Conservation (phyloP, 164 flowering plant species). For the Nymphaea colorata region DNA sequence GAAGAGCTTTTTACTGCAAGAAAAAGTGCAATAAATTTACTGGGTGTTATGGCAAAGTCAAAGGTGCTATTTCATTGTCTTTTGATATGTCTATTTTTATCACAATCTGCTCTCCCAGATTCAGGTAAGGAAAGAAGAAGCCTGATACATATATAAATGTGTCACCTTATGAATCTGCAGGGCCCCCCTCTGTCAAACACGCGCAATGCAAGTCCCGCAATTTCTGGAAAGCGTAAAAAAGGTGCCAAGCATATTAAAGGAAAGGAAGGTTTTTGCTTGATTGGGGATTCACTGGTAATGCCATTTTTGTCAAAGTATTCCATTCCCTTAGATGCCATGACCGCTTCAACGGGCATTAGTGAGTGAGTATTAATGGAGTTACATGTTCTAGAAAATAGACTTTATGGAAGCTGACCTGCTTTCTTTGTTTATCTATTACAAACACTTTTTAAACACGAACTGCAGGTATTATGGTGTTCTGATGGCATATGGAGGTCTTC, state of each 20-base stretch:
- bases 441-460: neutral
- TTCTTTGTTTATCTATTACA: neutral
- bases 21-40: constrained; percentile 76
- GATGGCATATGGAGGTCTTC: constrained; percentile 72
- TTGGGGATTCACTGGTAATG: constrained; percentile 70
- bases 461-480: constrained; percentile 75
- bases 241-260: constrained; percentile 41
- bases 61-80: constrained; percentile 27
- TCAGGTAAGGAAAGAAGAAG: too few species aligned
- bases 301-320: constrained; percentile 73
- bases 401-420: too few species aligned
- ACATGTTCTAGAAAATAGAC: neutral
- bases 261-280: constrained; percentile 24
- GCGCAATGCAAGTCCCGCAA: constrained; percentile 12
- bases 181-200: constrained; percentile 38
- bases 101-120: too few species aligned
- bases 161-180: constrained; percentile 16
- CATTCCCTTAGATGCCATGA: constrained; percentile 34
- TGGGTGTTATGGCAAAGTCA: constrained; percentile 69
- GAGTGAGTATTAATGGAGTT: constrained; percentile 31
- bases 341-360: constrained; percentile 17
- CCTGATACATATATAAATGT: too few species aligned
- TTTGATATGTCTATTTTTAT: too few species aligned
- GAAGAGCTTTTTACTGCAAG: constrained; percentile 70
- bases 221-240: constrained; percentile 56